Base-by-base conservation (phyloP, 2,329 filamentous ascomycete genomes). In the Penicillium sp. region DNA sequence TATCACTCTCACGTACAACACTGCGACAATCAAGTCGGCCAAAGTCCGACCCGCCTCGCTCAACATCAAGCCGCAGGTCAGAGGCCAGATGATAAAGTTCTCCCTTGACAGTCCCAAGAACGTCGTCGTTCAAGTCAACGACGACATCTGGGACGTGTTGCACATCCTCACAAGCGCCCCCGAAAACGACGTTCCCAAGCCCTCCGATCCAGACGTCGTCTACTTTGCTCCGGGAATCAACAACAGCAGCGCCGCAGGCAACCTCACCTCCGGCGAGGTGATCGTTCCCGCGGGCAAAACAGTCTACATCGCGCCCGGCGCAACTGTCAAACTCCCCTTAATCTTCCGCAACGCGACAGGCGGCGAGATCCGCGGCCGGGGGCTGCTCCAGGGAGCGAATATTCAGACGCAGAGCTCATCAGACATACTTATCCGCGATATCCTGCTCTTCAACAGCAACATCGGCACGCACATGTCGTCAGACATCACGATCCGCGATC, bases 81-180 rank as follows among this genome's bases (percentile, higher is more conserved):
- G n/a, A 4, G 48, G 26, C 4, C 46, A 57, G 21, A 38, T 19
- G 4, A 48, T 61, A 4, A 21, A 29, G 3, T 61, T 61, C 30
- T 35, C 48, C 9, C 35, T 61, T 1, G 30, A 48, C 8, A 30
- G 41, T 6, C 29, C 53, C 5, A 48, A 46, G 26, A 53, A 58
- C 13, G 19, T 61, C n/a, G 51, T 61, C 9, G 15, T 61, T 15
- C 47, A 61, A 31, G 30, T 61, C 5, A 61, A 58, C 17, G 41
- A 50, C 15, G 46, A 52, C n/a, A 49, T 56, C 7, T 61, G 55
- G 41, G 45, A 57, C 5, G 55, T 55, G 1, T 41, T 61, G 5
- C 59, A 61, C 7, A n/a, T 61, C 1, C 30, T 61, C 26, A 53
- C 47, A 4, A 61, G 56, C 41, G 9, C 29, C 1, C 17, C 50